Evolutionary conservation across 2,329 filamentous ascomycete genomes (phyloP), one percentile per base, ranked within the genome.

Genomic region (Xylariaceae sp.): DNA sequence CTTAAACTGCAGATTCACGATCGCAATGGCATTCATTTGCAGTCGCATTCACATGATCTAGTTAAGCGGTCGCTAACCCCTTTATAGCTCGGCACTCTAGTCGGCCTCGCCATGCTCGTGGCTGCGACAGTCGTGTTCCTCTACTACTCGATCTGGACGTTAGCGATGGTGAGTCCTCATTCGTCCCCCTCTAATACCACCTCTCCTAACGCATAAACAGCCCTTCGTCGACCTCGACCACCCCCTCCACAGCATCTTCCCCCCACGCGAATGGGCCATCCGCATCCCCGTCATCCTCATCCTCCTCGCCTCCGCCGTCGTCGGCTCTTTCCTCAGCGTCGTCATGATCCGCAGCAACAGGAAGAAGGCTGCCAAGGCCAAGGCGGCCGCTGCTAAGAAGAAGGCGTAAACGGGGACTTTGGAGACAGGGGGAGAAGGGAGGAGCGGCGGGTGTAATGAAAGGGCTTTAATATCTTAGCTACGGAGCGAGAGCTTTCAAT

Each of bases 291-390:
- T 99, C 70, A 96, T 99, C 74, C 87, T 99, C 68, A 88, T 97
- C 64, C 86, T 99, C 51, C 82, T 99, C 67, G 92, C 88, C 65
- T 92, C 88, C 62, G 92, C 94, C 61, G 92, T 99, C 61, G 93
- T 99, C 62, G 94, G 94, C 65, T 95, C 91, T 62, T 99, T 99
- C 81, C 82, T 99, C 68, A 88, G 89, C 70, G 87, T 96, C 73
- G 93, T 99, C 72, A 99, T 99, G 94, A 97, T 99, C 78, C 86
- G 90, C 75, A 97, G 93, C 82, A 97, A 97, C 82, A 84, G 89
- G 75, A 97, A 97, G 86, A 97, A 94, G 85, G 91, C 91, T 2
- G 87, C 91, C 68, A 99, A 97, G 84, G 88, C 89, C 64, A 92
- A 92, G 77, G 88, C 89, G 59, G 88, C 88, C 17, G 80, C 80